phyloP scores from a whole-genome alignment of 805 yeast species.

The Starmerella asiatica region DNA sequence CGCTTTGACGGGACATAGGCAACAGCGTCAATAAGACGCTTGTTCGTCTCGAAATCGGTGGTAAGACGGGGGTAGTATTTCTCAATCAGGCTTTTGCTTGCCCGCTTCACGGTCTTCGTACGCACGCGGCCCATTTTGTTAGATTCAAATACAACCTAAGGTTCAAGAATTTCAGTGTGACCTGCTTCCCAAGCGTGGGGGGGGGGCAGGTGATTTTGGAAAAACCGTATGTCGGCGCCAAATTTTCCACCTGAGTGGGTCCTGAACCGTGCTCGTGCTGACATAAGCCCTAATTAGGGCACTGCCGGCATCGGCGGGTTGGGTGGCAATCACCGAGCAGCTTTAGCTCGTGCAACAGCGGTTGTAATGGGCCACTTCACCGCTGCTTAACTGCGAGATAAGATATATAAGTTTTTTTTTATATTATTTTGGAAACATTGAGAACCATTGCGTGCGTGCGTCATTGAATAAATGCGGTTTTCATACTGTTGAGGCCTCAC shows the following conservation, averaged over 20 bases:
- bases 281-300: slow-evolving; percentile 5
- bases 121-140: slow-evolving; percentile 87
- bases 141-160: slow-evolving; percentile 6
- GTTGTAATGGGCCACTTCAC: too few relatives aligned
- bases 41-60: slow-evolving; percentile 98
- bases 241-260: slow-evolving; percentile 1
- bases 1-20: slow-evolving; percentile 99
- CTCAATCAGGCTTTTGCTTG: slow-evolving; percentile 98
- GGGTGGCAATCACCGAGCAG: too few relatives aligned
- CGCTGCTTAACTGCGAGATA: too few relatives aligned
- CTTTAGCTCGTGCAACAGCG: too few relatives aligned
- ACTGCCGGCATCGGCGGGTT: too few relatives aligned
- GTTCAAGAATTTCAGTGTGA: slow-evolving; percentile 14
- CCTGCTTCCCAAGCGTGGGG: background rate
- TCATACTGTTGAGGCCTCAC: too few relatives aligned
- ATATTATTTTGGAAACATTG: too few relatives aligned
- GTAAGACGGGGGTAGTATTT: slow-evolving; percentile 99
- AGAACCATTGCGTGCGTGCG: too few relatives aligned
- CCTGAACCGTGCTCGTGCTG: background rate
- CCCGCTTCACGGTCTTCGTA: slow-evolving; percentile 99
- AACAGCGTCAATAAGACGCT: slow-evolving; percentile 96
- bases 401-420: too few relatives aligned
- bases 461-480: too few relatives aligned
- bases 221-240: background rate
- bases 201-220: slow-evolving; percentile 3